Evolutionary conservation across 2,329 filamentous ascomycete genomes (phyloP), one percentile per base, ranked within the genome.

Genomic region (Cercospora sp.): DNA sequence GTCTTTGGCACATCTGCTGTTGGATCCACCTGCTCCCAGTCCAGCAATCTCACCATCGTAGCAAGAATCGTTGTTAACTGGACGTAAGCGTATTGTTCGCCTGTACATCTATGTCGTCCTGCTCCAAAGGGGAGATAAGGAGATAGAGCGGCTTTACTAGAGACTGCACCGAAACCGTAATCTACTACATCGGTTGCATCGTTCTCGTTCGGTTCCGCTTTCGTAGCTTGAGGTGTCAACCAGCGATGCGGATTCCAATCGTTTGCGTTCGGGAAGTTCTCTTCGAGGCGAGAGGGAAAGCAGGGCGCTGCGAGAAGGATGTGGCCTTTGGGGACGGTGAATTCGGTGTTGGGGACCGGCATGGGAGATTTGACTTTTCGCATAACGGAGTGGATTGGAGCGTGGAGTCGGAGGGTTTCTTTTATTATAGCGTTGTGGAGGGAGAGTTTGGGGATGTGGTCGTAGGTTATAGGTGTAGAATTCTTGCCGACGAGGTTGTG

Each of bases 61-160:
- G 89, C 92, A n/a, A 90, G 83, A 73, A 97, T 96, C 57, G 92
- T 93, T 78, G 94, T 90, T 70, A 98, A 85, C 82, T 97, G 94
- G 67, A 95, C 86, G 79, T 95, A 96, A 74, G 94, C 94, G 79
- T 97, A 98, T 77, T 97, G 93, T 85, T 98, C 94, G 72, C 94
- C 94, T 77, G 97, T 97, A 82, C 94, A 98, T 73, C 94, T 87
- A 82, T 97, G 94, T 74, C 94, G 87, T 57, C 94, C 94, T 34
- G 94, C 94, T 68, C 94, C 94, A 78, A 98, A 98, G 1, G 94
- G 94, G 61, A 98, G 87, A 80, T 97, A 98, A 0, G 94, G 94
- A 61, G 91, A 95, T 67, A 88, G 88, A 16, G 92, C 90, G 66
- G 94, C 94, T 85, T 97, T 97, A 85, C 89, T 94, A 72, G 43